Evolutionary conservation across 495 filamentous ascomycete species (phyloP).

Genomic region (Tuber umbilicatum): DNA sequence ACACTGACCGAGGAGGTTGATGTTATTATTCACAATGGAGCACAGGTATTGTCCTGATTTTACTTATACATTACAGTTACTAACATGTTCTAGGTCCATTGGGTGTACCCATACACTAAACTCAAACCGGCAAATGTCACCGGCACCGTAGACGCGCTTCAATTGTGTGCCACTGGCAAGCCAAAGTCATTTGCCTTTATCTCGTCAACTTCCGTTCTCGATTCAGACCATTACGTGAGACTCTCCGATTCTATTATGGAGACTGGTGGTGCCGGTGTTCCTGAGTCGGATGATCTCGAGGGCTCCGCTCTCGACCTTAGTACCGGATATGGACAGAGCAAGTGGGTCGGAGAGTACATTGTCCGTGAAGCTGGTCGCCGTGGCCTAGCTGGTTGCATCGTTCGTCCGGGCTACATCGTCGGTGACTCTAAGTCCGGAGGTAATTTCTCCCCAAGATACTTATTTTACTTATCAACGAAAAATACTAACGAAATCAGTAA

Average conservation of each 20-base stretch:
- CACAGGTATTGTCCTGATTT: slow-evolving; percentile 44
- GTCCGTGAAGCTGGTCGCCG: slow-evolving; percentile 70
- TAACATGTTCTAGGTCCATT: slow-evolving; percentile 55
- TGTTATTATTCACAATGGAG: slow-evolving; percentile 85
- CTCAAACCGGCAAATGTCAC: slow-evolving; percentile 74
- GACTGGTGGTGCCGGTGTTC: slow-evolving; percentile 51
- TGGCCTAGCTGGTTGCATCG: slow-evolving; percentile 66
- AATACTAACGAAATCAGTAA: slow-evolving; percentile 44
- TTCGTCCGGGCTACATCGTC: slow-evolving; percentile 81
- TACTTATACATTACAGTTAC: neutral
- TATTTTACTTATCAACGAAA: neutral
- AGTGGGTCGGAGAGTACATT: slow-evolving; percentile 78
- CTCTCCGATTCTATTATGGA: slow-evolving; percentile 57
- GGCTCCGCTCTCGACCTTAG: slow-evolving; percentile 60
- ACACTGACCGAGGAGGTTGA: slow-evolving; percentile 60
- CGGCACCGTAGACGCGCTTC: slow-evolving; percentile 68
- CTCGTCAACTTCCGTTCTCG: slow-evolving; percentile 76
- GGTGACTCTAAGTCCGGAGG: slow-evolving; percentile 64
- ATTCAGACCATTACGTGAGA: slow-evolving; percentile 70
- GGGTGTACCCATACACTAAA: slow-evolving; percentile 73
- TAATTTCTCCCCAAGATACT: neutral
- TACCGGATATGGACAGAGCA: slow-evolving; percentile 88
- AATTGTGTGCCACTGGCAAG: slow-evolving; percentile 67
- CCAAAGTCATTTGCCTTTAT: slow-evolving; percentile 79
- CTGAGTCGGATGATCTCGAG: slow-evolving; percentile 60